A percentile compares a stretch with the other conserved stretches of the same genome.
Evolutionary conservation across 441 rosid genomes (phyloP).

Genomic region (Theobroma grandiflorum): DNA sequence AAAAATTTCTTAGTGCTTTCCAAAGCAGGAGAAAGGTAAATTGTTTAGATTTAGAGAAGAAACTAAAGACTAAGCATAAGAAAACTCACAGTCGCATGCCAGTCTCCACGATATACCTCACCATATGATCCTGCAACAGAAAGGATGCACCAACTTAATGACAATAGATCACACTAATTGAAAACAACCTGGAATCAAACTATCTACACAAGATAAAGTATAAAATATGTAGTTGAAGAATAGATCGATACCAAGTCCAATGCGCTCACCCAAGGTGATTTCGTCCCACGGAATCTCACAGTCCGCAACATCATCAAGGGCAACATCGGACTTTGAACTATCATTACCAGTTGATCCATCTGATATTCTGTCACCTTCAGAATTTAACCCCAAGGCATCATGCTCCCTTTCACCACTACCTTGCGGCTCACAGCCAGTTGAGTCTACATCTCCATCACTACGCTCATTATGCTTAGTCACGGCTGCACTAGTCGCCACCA

Average conservation of each 20-base stretch:
- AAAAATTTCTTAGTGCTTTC: background rate
- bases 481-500: conserved; percentile 90
- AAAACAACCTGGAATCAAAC: conserved; percentile 22
- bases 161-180: conserved; percentile 6
- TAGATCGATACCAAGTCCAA: conserved; percentile 90
- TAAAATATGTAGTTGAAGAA: conserved; percentile 34
- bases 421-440: conserved; percentile 51
- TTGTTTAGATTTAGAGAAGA: background rate
- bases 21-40: conserved; percentile 12
- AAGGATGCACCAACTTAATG: conserved; percentile 31
- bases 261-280: conserved; percentile 89
- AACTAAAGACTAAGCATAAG: conserved; percentile 24
- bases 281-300: conserved; percentile 96
- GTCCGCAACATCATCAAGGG: conserved; percentile 86
- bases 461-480: conserved; percentile 74
- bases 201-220: conserved; percentile 24
- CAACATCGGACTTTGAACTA: conserved; percentile 68
- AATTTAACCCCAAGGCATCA: conserved; percentile 45
- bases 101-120: conserved; percentile 94
- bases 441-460: conserved; percentile 65
- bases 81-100: conserved; percentile 96
- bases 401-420: conserved; percentile 59
- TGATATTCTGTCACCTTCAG: conserved; percentile 72
- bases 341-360: conserved; percentile 71
- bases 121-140: conserved; percentile 91